phyloP scores from a whole-genome alignment of 106 monocot species.

The Cymbidium sinense region DNA sequence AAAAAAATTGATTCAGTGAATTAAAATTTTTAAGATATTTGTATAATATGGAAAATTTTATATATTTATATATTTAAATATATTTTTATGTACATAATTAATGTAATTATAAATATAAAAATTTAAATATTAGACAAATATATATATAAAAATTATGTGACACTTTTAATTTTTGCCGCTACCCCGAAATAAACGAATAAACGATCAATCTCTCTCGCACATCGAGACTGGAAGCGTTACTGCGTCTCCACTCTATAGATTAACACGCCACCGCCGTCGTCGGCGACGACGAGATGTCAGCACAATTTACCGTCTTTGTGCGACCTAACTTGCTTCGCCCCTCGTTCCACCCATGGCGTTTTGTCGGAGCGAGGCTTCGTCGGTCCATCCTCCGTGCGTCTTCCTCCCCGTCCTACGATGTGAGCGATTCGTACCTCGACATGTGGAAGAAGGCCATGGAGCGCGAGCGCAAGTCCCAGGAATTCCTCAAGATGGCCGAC shows the following conservation, averaged over 20 bases:
- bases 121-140: too few relatives aligned
- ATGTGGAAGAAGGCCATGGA: conserved; percentile 78
- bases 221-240: not conserved
- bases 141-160: too few relatives aligned
- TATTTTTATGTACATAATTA: too few relatives aligned
- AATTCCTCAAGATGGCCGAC: conserved; percentile 13
- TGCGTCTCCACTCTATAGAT: not conserved
- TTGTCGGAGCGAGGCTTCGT: not conserved
- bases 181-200: too few relatives aligned
- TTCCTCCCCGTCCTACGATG: conserved; percentile 2
- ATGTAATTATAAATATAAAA: too few relatives aligned
- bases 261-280: not conserved
- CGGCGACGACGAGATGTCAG: conserved; percentile 3
- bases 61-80: too few relatives aligned
- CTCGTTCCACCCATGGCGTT: not conserved
- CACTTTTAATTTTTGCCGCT: too few relatives aligned
- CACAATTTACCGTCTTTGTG: not conserved
- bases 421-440: conserved; percentile 45
- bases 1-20: too few relatives aligned
- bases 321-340: conserved; percentile 5
- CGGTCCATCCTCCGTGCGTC: not conserved
- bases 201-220: too few relatives aligned
- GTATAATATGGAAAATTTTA: too few relatives aligned
- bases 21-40: too few relatives aligned
- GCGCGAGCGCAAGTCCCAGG: conserved; percentile 31